Base-by-base conservation (phyloP, 1,284 basidiomycete genomes). In the Puccinia polysora region DNA sequence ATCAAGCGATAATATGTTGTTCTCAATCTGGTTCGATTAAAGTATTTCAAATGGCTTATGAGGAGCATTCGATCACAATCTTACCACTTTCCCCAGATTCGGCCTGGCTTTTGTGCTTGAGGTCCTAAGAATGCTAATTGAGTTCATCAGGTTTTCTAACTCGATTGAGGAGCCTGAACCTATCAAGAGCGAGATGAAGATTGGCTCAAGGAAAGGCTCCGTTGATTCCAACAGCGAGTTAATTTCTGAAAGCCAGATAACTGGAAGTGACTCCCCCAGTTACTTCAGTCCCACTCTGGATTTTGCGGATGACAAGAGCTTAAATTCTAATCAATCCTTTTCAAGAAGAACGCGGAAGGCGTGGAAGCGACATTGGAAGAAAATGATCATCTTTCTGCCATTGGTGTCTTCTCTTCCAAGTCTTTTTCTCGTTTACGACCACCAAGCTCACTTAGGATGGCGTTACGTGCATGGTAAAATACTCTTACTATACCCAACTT, bases 91-190 rank as follows among this genome's bases (percentile, higher is more conserved):
- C n/a, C n/a, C n/a, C n/a, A 62, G 67, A 12, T 70, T 50, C 28
- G 28, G 56, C 43, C 38, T 70, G 32, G 67, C 45, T 3, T 70
- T 70, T 45, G 45, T 60, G 2, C 32, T 59, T 15, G 67, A 70
- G 40, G 58, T 70, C 10, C 28, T 70, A 43, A 36, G 67, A 34
- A 60, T 70, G 47, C 45, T 70, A 7, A 12, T 60, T 20, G 55
- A 59, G 34, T 50, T 70, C 34, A 23, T 59, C 10, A 50, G 14
- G 23, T 56, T 55, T 40, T 40, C 52, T 14, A 56, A 36, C 5
- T 18, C n/a, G 18, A 55, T 49, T 20, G 20, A 67, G 12, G 5
- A 40, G 1, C 32, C 34, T n/a, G 23, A 52, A 15, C 28, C 32
- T 18, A n/a, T n/a, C 25, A 52, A 36, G 5, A 23, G 18, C 25